Base-by-base conservation (phyloP, 176 grass and related monocot genomes). In the Triticum aestivum region DNA sequence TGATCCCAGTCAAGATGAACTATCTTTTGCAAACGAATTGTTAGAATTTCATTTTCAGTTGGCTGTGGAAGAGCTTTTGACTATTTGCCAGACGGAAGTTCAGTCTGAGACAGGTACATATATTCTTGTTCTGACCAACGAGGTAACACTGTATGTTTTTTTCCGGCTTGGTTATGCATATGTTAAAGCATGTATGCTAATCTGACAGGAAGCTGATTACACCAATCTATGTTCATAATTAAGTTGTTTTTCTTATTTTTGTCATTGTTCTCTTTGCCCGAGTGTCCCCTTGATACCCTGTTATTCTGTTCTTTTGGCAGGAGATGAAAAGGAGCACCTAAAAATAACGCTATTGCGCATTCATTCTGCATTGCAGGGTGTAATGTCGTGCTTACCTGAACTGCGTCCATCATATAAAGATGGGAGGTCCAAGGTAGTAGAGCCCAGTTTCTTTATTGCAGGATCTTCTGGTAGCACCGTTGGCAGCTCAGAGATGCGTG, bases 331-430 rank as follows among this genome's bases (percentile, higher is more conserved):
- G 88, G 96, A 98, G 79, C 90, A 89, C 79, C 93, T 98, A 74
- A 98, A 98, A 86, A 89, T 96, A 82, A 98, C 96, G 9, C 88
- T 98, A 71, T 88, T 98, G 73, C 92, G 96, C 61, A 96, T 98
- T 79, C 80, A 91, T 80, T 98, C 96, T 84, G 85, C 90, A 87
- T 91, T 98, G 83, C 91, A 92, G 86, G 96, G 96, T 82, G 93
- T 95, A 82, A 98, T 98, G 94, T 96, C 96, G 63, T 98, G 93
- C 87, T 94, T 98, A 38, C 96, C 96, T 83, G 96, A 96, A 89
- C 88, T 98, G 87, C 89, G 79, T 10, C 96, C 93, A 27, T 92
- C 89, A 78, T 89, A 87, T 84, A 96, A 86, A 86, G 65, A 91
- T 88, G 89, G 89, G 78, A 89, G 79, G 59, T 80, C 82, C 10